Evolutionary conservation across 148 eudicot genomes (phyloP).

Genomic region (Rhododendron mucronatum): DNA sequence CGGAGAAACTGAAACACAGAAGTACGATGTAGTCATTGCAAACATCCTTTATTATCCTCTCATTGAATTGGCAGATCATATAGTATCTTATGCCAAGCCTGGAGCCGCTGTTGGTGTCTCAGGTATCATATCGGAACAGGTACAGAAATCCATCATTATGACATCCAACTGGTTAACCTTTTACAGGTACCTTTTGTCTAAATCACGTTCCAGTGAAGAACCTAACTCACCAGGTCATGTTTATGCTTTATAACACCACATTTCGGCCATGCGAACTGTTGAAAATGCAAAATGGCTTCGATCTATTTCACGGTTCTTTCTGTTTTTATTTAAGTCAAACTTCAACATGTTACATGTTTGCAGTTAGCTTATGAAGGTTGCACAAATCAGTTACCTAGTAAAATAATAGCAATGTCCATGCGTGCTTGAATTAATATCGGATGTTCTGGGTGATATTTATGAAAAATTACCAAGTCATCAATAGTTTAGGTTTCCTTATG

Average conservation of each 20-base stretch:
- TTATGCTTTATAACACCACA: neutral
- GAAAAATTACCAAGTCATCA: neutral
- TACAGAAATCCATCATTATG: constrained; percentile 14
- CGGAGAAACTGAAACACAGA: constrained; percentile 28
- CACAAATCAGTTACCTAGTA: neutral
- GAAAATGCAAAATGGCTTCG: neutral
- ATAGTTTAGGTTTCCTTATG: neutral
- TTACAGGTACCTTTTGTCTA: neutral
- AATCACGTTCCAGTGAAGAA: neutral
- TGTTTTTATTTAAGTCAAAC: neutral
- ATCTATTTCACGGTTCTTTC: neutral
- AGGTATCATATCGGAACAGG: constrained; percentile 85
- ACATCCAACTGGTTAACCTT: neutral
- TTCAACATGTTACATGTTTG: neutral
- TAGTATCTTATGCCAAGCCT: constrained; percentile 74
- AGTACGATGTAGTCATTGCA: constrained; percentile 72
- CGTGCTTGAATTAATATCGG: neutral
- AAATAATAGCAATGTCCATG: neutral
- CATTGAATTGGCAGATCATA: constrained; percentile 73
- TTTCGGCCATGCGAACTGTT: neutral
- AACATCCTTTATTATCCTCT: constrained; percentile 83
- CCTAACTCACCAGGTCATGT: neutral
- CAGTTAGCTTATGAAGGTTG: neutral
- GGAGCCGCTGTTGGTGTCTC: constrained; percentile 79
- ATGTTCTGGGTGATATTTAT: neutral